Conservation (phyloP, 1,284 basidiomycete genomes). For the Puccinia hordei region DNA sequence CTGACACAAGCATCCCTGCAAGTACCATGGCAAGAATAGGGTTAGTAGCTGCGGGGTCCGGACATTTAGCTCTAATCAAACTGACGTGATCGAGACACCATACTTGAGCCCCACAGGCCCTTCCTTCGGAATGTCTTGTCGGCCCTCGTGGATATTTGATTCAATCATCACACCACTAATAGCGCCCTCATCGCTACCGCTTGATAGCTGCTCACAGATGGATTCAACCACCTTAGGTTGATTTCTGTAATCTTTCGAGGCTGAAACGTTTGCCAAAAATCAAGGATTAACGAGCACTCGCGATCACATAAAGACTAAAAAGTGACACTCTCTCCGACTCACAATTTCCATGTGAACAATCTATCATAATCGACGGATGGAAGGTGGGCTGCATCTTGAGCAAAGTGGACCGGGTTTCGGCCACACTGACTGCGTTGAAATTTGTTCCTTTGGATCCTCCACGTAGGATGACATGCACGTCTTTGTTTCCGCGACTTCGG, state of each 20-base stretch:
- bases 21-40: neutral
- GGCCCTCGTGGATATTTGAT: conserved; percentile 75
- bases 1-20: conserved; percentile 73
- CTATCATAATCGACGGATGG: conserved; percentile 58
- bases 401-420: conserved; percentile 35
- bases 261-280: conserved; percentile 12
- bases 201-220: conserved; percentile 75
- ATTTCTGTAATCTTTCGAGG: conserved; percentile 59
- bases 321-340: too few species aligned
- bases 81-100: conserved; percentile 58
- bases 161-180: conserved; percentile 98
- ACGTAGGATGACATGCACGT: conserved; percentile 58
- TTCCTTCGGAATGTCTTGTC: conserved; percentile 59
- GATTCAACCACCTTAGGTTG: conserved; percentile 66
- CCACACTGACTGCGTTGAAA: conserved; percentile 17
- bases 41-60: conserved; percentile 68
- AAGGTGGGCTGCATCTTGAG: conserved; percentile 54
- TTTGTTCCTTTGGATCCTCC: conserved; percentile 57
- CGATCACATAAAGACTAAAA: too few species aligned
- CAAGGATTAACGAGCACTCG: neutral
- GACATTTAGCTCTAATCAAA: conserved; percentile 56
- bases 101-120: conserved; percentile 58
- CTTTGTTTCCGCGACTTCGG: conserved; percentile 77
- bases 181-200: conserved; percentile 67
- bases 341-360: conserved; percentile 58